phyloP scores from a whole-genome alignment of 345 rosid species.

The Mercurialis annua region DNA sequence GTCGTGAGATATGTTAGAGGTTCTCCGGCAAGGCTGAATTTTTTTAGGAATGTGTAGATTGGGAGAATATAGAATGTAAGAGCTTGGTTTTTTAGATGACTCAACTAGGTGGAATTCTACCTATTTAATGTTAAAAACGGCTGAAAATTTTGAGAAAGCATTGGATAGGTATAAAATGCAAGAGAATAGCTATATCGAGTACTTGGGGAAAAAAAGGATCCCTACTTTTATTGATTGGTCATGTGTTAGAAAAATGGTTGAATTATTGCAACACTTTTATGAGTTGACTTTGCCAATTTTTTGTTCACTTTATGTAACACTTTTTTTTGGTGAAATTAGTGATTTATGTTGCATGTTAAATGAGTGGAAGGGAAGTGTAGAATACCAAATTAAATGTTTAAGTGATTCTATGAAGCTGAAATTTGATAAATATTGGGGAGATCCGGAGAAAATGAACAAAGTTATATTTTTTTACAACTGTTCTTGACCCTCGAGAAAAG shows the following conservation, averaged over 20 bases:
- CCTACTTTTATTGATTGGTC: background rate
- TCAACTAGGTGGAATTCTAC: background rate
- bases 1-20: too few relatives aligned
- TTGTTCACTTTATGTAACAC: background rate
- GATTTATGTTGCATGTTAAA: background rate
- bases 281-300: background rate
- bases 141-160: background rate
- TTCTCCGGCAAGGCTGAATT: too few relatives aligned
- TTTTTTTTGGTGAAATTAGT: background rate
- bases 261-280: background rate
- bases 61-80: too few relatives aligned
- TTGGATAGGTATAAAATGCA: background rate
- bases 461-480: background rate
- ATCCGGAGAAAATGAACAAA: too few relatives aligned
- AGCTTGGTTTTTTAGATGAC: background rate
- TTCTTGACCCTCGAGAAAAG: background rate
- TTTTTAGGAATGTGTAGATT: too few relatives aligned
- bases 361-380: background rate
- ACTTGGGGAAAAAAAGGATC: background rate
- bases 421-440: too few relatives aligned
- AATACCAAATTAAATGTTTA: background rate
- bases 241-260: background rate
- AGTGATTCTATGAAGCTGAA: background rate
- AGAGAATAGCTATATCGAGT: background rate
- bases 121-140: background rate